Evolutionary conservation across 2,329 filamentous ascomycete species (phyloP).

Genomic region (Fusarium secorum): DNA sequence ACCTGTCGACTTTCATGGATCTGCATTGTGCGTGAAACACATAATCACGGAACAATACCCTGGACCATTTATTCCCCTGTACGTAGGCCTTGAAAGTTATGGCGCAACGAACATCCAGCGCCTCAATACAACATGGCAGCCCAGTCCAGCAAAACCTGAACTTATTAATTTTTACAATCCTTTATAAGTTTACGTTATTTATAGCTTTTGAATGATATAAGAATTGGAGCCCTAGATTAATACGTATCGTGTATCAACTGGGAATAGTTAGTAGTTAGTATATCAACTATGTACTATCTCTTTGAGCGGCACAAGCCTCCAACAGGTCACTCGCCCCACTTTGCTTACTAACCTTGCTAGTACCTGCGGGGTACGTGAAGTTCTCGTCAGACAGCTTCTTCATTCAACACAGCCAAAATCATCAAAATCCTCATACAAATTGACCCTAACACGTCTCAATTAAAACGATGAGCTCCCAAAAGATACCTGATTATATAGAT

Average conservation of each 20-base stretch:
- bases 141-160: neutral
- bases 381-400: no score
- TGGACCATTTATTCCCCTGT: slow-evolving; percentile 3
- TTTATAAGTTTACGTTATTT: neutral
- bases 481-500: no score
- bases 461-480: no score
- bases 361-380: no score
- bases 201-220: neutral
- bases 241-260: neutral
- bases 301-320: no score
- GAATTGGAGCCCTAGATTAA: neutral
- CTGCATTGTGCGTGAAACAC: slow-evolving; percentile 6
- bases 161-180: neutral
- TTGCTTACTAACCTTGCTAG: no score
- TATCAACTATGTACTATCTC: neutral
- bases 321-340: no score
- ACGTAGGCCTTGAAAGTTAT: neutral
- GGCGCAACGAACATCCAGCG: slow-evolving; percentile 1
- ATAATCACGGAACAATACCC: neutral
- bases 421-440: no score
- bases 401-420: no score
- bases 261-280: neutral
- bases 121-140: neutral
- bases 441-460: no score
- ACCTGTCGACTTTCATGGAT: slow-evolving; percentile 23